Evolutionary conservation across 1,139 yeast genomes (phyloP), one percentile per base, ranked within the genome.

Genomic region (Saccharomycopsis hybrid): DNA sequence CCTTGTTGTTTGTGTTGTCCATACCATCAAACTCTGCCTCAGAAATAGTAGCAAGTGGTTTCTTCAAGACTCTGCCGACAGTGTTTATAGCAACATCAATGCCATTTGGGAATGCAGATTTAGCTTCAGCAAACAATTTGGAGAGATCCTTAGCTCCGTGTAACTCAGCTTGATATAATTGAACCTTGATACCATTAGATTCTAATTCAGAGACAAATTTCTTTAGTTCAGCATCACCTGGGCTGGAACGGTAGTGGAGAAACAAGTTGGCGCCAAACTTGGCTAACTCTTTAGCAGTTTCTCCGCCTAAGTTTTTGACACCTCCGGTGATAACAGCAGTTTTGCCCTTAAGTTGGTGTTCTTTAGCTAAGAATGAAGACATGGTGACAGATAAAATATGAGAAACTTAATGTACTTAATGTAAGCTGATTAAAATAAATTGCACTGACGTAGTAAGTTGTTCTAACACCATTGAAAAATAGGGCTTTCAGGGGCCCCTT

Each of bases 281-380:
- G 7, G 85, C 85, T 44, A 81, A 69, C 51, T 78, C 83, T 38
- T 61, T 62, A n/a, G 82, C 81, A 35, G 82, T 77, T 49, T 67
- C 67, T 29, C 71, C 79, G 45, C 87, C 87, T 53, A 82, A 70
- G 63, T 81, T 80, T 67, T 81, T 81, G 59, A 76, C 77, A 46
- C 85, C 87, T 44, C 86, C 87, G 11, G 85, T 72, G 58, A 82
- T 73, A 45, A 82, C 55, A n/a, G 79, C 80, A 45, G 73, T 69
- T 63, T 80, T 77, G 81, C 83, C 54, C 66, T 63, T 39, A 69
- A 62, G 9, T 28, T 13, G 44, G 36, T 31, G 43, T 24, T 28
- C 43, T 24, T 40, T 25, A n/a, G 31, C 31, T 40, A 40, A 40
- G 13, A 36, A 36, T 36, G 39, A 40, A 25, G 43, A 25, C 43